Evolutionary conservation across 75 land plant genomes (phyloP).

Genomic region (Chamaecyparis obtusa): DNA sequence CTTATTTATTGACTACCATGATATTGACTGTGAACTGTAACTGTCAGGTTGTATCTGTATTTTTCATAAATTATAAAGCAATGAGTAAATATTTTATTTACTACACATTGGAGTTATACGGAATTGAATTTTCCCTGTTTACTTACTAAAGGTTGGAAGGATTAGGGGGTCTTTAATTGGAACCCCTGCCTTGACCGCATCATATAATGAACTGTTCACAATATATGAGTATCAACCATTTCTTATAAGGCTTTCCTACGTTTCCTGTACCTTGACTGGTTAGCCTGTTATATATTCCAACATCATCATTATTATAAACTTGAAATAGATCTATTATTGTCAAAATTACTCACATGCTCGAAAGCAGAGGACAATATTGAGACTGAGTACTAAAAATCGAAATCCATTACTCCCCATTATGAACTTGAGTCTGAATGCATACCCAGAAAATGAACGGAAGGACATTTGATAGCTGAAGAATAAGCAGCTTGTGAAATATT

Average conservation of each 20-base stretch:
- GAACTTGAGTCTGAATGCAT: slow-evolving; percentile 1
- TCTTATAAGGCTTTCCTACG: neutral
- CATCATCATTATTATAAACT: neutral
- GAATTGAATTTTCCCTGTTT: too few relatives aligned
- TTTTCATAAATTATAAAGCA: too few relatives aligned
- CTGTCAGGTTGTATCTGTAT: too few relatives aligned
- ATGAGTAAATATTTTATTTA: too few relatives aligned
- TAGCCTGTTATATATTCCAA: neutral
- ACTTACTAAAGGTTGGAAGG: too few relatives aligned
- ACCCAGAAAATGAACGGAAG: slow-evolving; percentile 83
- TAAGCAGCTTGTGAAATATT: slow-evolving; percentile 50
- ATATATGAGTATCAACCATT: neutral
- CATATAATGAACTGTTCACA: neutral
- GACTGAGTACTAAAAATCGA: neutral
- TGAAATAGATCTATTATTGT: neutral
- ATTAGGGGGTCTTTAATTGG: too few relatives aligned
- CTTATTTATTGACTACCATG: too few relatives aligned
- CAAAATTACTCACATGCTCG: neutral
- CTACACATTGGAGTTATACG: too few relatives aligned
- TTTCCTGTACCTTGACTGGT: neutral
- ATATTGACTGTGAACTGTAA: too few relatives aligned
- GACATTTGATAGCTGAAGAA: slow-evolving; percentile 46
- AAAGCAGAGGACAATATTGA: neutral
- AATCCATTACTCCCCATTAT: neutral
- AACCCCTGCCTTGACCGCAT: too few relatives aligned